These are phyloP conservation scores for Aspergillus sclerotioniger DNA, from an alignment of 495 filamentous ascomycete species.

Conservation along the genomic window DNA sequence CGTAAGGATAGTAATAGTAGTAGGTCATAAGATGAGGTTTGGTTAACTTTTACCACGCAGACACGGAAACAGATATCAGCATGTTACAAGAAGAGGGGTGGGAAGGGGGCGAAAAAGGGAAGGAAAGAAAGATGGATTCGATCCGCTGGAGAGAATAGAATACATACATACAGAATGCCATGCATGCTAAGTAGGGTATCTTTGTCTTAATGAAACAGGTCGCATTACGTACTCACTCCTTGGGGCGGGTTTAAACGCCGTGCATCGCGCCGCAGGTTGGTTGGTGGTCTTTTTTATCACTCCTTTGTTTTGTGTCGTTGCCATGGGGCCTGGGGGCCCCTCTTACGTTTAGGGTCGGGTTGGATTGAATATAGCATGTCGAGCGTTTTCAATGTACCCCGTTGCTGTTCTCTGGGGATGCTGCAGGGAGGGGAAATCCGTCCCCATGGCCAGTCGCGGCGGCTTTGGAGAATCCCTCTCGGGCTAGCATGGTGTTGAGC, in stretches of 20 bases:
- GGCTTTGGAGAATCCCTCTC: conserved; percentile 67
- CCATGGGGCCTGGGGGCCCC: too few species aligned
- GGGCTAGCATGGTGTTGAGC: conserved; percentile 82
- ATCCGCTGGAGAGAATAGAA: background rate
- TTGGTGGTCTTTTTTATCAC: too few species aligned
- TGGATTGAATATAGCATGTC: background rate
- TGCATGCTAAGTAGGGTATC: background rate
- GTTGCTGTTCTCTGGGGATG: conserved; percentile 26
- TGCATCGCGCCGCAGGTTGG: background rate
- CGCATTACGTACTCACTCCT: background rate
- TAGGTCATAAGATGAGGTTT: too few species aligned
- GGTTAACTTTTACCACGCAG: background rate
- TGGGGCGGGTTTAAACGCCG: background rate
- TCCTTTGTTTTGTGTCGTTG: too few species aligned
- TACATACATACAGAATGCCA: background rate
- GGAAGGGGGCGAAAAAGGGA: background rate
- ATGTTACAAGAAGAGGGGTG: background rate
- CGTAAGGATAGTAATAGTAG: too few species aligned
- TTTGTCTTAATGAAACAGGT: background rate
- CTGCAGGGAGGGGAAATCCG: conserved; percentile 43
- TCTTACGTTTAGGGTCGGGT: background rate
- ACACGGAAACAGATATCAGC: background rate
- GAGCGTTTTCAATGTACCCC: conserved; percentile 4
- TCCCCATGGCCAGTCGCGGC: conserved; percentile 39
- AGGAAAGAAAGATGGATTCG: background rate